Percentiles rank a stretch among this genome's conserved stretches.
Conservation (phyloP, 805 yeast species). For the Lachancea cidri region DNA sequence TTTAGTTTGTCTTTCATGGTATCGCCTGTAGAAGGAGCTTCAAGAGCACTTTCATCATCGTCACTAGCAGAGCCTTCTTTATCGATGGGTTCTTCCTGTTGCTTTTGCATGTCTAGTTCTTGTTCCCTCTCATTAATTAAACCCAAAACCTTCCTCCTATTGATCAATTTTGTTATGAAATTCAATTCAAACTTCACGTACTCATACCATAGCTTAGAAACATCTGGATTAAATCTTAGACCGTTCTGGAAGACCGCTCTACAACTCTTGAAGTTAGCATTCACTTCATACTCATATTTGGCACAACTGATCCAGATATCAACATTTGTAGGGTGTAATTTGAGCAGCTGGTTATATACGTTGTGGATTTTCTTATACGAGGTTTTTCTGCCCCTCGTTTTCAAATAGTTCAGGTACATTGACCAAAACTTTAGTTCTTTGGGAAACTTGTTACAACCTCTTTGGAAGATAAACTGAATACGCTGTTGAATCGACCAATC, state of each 20-base stretch:
- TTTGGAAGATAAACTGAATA: constrained; percentile 72
- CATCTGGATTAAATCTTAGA: constrained; percentile 75
- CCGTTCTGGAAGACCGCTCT: constrained; percentile 81
- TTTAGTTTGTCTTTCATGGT: constrained; percentile 58
- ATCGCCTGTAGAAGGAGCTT: constrained; percentile 48
- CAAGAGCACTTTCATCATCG: constrained; percentile 37
- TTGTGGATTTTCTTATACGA: constrained; percentile 69
- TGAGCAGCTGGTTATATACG: constrained; percentile 71
- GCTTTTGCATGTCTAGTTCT: constrained; percentile 40
- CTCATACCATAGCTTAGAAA: constrained; percentile 69
- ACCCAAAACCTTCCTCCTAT: constrained; percentile 78
- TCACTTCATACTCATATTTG: constrained; percentile 83
- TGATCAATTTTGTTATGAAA: constrained; percentile 75
- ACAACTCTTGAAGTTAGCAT: constrained; percentile 85
- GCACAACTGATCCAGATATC: constrained; percentile 95
- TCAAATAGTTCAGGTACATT: constrained; percentile 63
- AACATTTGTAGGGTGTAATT: constrained; percentile 84
- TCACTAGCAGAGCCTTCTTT: constrained; percentile 33
- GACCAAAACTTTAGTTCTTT: constrained; percentile 76
- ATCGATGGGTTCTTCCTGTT: constrained; percentile 27
- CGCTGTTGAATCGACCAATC: constrained; percentile 87
- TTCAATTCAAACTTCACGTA: constrained; percentile 85
- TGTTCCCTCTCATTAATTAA: constrained; percentile 72
- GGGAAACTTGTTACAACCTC: constrained; percentile 79
- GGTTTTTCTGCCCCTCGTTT: constrained; percentile 44